These are phyloP conservation scores for Trichocladium uniseriatum DNA, from an alignment of 495 filamentous ascomycete species.

Conservation along the genomic window DNA sequence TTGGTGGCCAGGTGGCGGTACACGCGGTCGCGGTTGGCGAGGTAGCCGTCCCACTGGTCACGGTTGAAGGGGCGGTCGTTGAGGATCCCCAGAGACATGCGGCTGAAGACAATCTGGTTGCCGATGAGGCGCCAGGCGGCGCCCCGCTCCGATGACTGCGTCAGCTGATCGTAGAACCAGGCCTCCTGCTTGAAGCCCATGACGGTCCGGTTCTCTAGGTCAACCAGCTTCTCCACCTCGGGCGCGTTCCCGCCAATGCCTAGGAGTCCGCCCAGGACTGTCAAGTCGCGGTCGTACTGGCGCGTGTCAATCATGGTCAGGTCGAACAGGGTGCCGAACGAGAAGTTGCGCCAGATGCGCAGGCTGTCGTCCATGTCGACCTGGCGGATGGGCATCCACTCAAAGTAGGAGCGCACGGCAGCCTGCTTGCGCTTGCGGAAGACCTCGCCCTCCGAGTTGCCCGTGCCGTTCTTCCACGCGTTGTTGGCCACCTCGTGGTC, in stretches of 20 bases:
- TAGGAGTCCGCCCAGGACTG: conserved; percentile 25
- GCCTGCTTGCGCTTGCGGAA: conserved; percentile 31
- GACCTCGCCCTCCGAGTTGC: conserved; percentile 56
- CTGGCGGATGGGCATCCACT: conserved; percentile 57
- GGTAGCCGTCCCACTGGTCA: conserved; percentile 59
- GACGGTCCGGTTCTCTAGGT: conserved; percentile 41
- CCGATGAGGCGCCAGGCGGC: conserved; percentile 58
- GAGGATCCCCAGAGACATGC: conserved; percentile 43
- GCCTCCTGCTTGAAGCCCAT: conserved; percentile 59
- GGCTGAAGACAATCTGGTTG: conserved; percentile 55
- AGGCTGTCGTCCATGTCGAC: conserved; percentile 63
- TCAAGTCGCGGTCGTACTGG: conserved; percentile 53
- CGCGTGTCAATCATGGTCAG: conserved; percentile 62
- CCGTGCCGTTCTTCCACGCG: conserved; percentile 47
- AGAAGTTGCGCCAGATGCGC: conserved; percentile 58
- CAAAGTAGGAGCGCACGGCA: conserved; percentile 61
- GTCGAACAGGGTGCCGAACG: conserved; percentile 55
- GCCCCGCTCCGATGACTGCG: conserved; percentile 41
- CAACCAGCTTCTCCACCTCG: conserved; percentile 9
- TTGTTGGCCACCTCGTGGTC: conserved; percentile 63
- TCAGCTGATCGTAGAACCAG: conserved; percentile 57
- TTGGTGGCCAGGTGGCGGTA: conserved; percentile 49
- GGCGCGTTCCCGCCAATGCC: conserved; percentile 11
- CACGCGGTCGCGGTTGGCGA: conserved; percentile 54
- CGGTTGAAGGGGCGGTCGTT: conserved; percentile 44